These are phyloP conservation scores for Aspergillus kassunensis DNA, from an alignment of 495 filamentous ascomycete species.

Conservation along the genomic window DNA sequence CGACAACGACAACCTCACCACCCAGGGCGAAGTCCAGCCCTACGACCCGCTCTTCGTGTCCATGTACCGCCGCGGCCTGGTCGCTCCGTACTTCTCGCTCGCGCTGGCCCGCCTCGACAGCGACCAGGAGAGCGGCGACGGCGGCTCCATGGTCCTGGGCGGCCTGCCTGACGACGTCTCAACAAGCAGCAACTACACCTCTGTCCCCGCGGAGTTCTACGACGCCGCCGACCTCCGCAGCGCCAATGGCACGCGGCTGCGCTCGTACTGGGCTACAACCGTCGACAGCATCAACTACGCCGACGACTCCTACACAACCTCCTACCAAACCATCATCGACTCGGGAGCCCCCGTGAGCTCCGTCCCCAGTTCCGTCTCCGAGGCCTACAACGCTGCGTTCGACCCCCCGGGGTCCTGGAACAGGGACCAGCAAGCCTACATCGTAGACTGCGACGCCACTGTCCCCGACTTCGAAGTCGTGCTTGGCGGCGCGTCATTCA, in stretches of 20 bases:
- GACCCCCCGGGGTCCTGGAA: conserved; percentile 48
- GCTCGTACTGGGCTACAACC: conserved; percentile 27
- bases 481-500: conserved; percentile 47
- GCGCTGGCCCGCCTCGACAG: conserved; percentile 24
- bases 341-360: conserved; percentile 65
- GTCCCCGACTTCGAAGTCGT: conserved; percentile 49
- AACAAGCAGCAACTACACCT: conserved; percentile 12
- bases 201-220: conserved; percentile 24
- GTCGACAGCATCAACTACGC: conserved; percentile 17
- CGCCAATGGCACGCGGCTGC: conserved; percentile 2
- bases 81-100: conserved; percentile 52
- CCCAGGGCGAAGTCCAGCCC: conserved; percentile 23
- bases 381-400: conserved; percentile 56
- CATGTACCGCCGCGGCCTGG: conserved; percentile 50
- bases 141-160: conserved; percentile 27
- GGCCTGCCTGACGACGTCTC: conserved; percentile 21
- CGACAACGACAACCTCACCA: conserved; percentile 24
- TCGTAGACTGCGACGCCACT: conserved; percentile 59
- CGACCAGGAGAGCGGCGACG: conserved; percentile 14
- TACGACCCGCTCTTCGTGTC: conserved; percentile 58
- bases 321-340: conserved; percentile 57
- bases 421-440: conserved; percentile 44
- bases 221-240: conserved; percentile 12
- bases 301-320: neutral
- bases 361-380: conserved; percentile 52